Conservation (phyloP, 139 green algal genomes). For the Tetratostichococcus sp. region DNA sequence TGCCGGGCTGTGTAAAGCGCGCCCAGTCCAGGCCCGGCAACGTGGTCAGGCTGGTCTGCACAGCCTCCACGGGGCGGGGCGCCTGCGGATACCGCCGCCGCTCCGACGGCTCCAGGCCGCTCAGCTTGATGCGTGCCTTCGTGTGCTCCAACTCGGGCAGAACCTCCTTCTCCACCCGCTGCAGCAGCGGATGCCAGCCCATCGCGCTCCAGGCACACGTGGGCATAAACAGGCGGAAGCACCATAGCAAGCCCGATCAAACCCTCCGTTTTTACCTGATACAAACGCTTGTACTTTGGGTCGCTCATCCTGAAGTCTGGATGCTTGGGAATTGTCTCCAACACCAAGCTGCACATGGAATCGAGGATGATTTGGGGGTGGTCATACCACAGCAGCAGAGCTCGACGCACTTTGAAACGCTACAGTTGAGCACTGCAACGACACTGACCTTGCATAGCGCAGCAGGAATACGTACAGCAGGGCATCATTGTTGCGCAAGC, state of each 20-base stretch:
- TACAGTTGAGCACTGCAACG: too few species aligned
- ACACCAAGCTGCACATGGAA: constrained; percentile 51
- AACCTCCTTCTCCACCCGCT: constrained; percentile 1
- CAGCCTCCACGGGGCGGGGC: constrained; percentile 31
- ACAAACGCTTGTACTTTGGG: constrained; percentile 33
- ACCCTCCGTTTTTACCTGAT: too few species aligned
- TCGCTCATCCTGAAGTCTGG: constrained; percentile 29
- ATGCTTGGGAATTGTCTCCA: constrained; percentile 77
- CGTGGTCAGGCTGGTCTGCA: constrained; percentile 46
- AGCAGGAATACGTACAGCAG: constrained; percentile 83
- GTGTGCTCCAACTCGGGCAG: constrained; percentile 63
- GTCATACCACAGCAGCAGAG: not conserved
- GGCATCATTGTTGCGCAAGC: constrained; percentile 44
- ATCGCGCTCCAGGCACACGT: too few species aligned
- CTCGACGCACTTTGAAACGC: too few species aligned
- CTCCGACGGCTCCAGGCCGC: not conserved
- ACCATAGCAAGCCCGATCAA: too few species aligned
- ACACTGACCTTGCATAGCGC: constrained; percentile 56
- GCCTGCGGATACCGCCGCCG: constrained; percentile 4
- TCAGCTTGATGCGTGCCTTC: constrained; percentile 39
- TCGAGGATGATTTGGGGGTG: not conserved
- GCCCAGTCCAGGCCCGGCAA: constrained; percentile 65
- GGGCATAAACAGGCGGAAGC: too few species aligned
- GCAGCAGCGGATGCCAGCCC: constrained; percentile 1
- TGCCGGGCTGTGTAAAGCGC: not conserved